A percentile compares a stretch with the other conserved stretches of the same genome.
These are phyloP conservation scores for Metschnikowia lochheadii DNA, from an alignment of 805 yeast genomes.

Conservation along the genomic window DNA sequence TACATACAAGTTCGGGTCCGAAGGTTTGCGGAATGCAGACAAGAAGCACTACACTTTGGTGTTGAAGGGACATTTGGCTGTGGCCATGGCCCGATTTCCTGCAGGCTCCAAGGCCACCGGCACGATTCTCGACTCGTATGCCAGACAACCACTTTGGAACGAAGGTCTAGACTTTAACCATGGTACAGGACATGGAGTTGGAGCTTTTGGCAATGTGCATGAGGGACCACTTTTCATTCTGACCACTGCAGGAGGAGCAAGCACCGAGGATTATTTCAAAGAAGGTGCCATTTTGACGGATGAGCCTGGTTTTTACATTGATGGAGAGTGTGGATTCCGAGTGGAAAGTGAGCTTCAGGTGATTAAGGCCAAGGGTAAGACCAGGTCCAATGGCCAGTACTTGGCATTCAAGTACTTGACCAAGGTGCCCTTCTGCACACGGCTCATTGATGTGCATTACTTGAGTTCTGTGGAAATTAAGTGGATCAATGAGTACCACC, in stretches of 20 bases:
- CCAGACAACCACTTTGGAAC: slow-evolving; percentile 78
- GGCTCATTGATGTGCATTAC: slow-evolving; percentile 31
- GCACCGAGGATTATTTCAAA: slow-evolving; percentile 37
- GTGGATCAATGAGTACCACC: slow-evolving; percentile 41
- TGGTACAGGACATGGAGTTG: slow-evolving; percentile 98
- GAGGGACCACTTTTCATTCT: slow-evolving; percentile 91
- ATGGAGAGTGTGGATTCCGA: slow-evolving; percentile 85
- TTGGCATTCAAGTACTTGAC: slow-evolving; percentile 40
- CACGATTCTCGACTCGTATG: slow-evolving; percentile 69
- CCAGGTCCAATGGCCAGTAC: slow-evolving; percentile 25
- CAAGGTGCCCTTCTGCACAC: slow-evolving; percentile 37
- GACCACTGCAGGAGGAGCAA: slow-evolving; percentile 47
- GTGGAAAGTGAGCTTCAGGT: slow-evolving; percentile 78
- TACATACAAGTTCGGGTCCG: slow-evolving; percentile 61
- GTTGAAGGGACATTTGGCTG: slow-evolving; percentile 84
- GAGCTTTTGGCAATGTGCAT: slow-evolving; percentile 85
- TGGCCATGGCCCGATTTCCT: slow-evolving; percentile 78
- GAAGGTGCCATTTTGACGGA: slow-evolving; percentile 77
- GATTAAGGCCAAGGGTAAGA: slow-evolving; percentile 42
- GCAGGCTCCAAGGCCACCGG: slow-evolving; percentile 61
- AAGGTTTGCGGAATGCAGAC: slow-evolving; percentile 33
- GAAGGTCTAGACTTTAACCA: slow-evolving; percentile 85
- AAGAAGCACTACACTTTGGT: slow-evolving; percentile 79
- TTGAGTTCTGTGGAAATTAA: slow-evolving; percentile 27
- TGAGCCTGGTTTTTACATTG: slow-evolving; percentile 93